Base-by-base conservation (phyloP, 805 yeast species). In the Starmerella apicola region DNA sequence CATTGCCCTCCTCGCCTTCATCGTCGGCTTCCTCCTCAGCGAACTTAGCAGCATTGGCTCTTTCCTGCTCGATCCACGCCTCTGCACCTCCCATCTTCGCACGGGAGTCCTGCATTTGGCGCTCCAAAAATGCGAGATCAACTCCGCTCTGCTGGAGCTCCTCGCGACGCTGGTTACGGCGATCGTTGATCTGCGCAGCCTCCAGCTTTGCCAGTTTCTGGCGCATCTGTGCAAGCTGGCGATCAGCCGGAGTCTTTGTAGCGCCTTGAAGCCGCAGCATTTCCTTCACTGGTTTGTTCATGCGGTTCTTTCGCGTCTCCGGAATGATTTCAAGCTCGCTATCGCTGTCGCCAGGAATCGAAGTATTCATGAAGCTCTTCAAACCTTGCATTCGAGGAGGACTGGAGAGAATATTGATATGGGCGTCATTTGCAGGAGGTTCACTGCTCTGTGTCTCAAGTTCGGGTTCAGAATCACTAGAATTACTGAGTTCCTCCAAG, bases 311-410 rank as follows among this genome's bases (percentile, higher is more conserved):
- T 20, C 38, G 44, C 2, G 54, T 42, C 16, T 43, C 46, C 6
- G 53, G 53, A 8, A 51, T 30, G 28, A 51, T 45, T 24, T 51
- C 54, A 8, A 51, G 39, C 13, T 50, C 54, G 38, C 44, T 39
- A 30, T 48, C 50, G 33, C 30, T 22, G 17, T 38, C 43, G 10
- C n/a, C 29, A 18, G 6, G 32, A n/a, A n/a, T n/a, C 15, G 26
- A 27, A 34, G 32, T 35, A 2, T 35, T 34, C 4, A 49, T 36
- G 25, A 44, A 48, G 36, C 48, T 43, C 4, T 36, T 37, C 15
- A 48, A 41, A 3, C 43, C 41, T 12, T 21, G 50, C 39, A 42
- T 40, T 16, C 31, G 22, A 22, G 49, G 49, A 9, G 51, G 51
- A 24, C 51, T 48, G 17, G 51, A 48, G 7, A 41, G 32, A 15